phyloP scores from a whole-genome alignment of 345 rosid genomes.

The Aquilaria yunnanensis region DNA sequence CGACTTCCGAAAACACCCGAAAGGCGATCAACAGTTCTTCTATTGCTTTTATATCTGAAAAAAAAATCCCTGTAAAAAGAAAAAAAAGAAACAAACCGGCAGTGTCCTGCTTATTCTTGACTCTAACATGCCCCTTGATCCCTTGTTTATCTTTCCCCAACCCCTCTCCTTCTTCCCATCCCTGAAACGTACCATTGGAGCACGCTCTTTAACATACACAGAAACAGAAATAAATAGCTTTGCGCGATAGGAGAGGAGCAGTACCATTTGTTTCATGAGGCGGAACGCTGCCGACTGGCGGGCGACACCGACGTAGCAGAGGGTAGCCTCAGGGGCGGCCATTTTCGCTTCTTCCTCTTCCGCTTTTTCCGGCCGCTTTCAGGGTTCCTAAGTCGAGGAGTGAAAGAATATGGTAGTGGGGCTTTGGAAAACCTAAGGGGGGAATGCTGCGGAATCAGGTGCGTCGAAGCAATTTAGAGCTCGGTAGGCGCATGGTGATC shows the following conservation, averaged over 20 bases:
- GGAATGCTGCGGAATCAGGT: slow-evolving; percentile 11
- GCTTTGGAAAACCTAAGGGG: slow-evolving; percentile 23
- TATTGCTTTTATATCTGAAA: neutral
- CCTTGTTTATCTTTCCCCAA: slow-evolving; percentile 98
- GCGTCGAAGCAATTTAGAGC: slow-evolving; percentile 7
- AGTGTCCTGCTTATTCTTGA: slow-evolving; percentile 87
- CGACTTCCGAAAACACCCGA: too few relatives aligned
- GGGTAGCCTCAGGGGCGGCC: slow-evolving; percentile 93
- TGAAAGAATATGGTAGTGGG: slow-evolving; percentile 8
- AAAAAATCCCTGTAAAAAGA: neutral
- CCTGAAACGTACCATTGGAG: slow-evolving; percentile 32
- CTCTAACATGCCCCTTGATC: slow-evolving; percentile 81
- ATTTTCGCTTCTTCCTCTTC: slow-evolving; percentile 25
- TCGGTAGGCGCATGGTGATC: slow-evolving; percentile 12
- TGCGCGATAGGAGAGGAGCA: neutral
- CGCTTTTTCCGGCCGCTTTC: slow-evolving; percentile 26
- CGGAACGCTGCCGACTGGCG: slow-evolving; percentile 87
- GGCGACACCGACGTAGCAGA: slow-evolving; percentile 72
- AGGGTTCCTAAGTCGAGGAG: slow-evolving; percentile 11
- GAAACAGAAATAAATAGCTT: neutral
- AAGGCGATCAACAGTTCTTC: neutral
- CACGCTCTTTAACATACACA: slow-evolving; percentile 6
- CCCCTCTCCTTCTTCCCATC: slow-evolving; percentile 99
- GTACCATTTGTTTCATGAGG: slow-evolving; percentile 96
- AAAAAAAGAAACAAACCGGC: slow-evolving; percentile 35